Base-by-base conservation (phyloP, 1,139 yeast species). In the Hanseniaspora gamundiae region DNA sequence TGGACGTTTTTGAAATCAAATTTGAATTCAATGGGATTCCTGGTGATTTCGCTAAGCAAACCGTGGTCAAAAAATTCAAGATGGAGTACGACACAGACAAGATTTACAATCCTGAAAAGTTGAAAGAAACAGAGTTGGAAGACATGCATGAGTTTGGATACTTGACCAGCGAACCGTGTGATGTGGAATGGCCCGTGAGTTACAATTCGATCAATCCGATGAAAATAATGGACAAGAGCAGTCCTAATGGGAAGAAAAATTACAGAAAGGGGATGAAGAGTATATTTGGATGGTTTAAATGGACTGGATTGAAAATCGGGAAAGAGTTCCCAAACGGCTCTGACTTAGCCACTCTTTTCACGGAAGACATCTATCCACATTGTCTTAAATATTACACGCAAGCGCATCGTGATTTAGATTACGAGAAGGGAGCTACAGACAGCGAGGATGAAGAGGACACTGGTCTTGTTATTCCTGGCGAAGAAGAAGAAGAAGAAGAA, bases 221-320 rank as follows among this genome's bases (percentile, higher is more conserved):
- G 2, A 47, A 57, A 30, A 69, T 80, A 44, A 35, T 24, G 28
- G 43, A 43, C 17, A 68, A 68, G n/a, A 62, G 65, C 52, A 52
- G 69, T 4, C 52, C 64, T 29, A 74, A 71, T 16, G 80, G 78
- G 39, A 80, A 80, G 58, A 76, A 73, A 52, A 66, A 67, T 41
- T 80, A 80, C 56, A 65, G 87, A 47, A 55, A 68, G 26, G 87
- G 87, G 3, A 80, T 80, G 86, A 77, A 77, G 55, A 76, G 85
- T 5, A 74, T 81, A 53, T 80, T 80, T 59, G 76, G 85, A 3
- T 81, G 82, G 76, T 80, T 80, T 54, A 64, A 66, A 40, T 81
- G 91, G 91, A 80, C 88, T 0, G 91, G 88, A 0, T 59, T 58
- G 42, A 78, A 77, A 53, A 80, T 82, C 1, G 84, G 84, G 1